Evolutionary conservation across 768 basidiomycete genomes (phyloP).

Genomic region (Mycena metata): DNA sequence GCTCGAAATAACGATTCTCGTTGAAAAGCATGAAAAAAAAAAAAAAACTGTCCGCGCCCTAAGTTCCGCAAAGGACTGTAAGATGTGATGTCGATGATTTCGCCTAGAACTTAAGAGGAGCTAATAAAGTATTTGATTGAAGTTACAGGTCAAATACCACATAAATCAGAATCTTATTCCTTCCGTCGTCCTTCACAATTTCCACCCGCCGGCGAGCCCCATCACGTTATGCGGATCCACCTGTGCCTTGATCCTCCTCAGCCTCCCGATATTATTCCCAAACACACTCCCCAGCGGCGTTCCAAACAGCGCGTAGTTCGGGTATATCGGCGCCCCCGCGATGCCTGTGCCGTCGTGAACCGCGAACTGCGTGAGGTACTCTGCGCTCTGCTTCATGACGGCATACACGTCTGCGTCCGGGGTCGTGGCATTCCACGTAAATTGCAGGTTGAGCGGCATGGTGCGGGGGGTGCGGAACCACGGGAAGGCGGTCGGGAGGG

Average conservation of each 20-base stretch:
- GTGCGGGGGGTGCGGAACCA: conserved; percentile 44
- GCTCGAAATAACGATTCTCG: no score
- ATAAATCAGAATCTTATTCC: no score
- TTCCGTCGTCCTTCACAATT: conserved; percentile 48
- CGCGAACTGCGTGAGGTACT: conserved; percentile 38
- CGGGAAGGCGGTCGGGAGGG: conserved; percentile 60
- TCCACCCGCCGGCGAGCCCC: conserved; percentile 64
- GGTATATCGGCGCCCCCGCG: conserved; percentile 52
- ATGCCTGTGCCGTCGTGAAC: conserved; percentile 46
- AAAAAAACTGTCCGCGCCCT: no score
- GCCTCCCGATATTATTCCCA: conserved; percentile 50
- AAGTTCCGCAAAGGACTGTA: no score
- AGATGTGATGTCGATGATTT: no score
- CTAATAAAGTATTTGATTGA: no score
- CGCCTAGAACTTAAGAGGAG: no score
- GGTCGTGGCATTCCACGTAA: conserved; percentile 38
- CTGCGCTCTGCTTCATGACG: conserved; percentile 49
- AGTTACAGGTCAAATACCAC: no score
- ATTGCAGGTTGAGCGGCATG: conserved; percentile 47
- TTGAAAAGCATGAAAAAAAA: no score
- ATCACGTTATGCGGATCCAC: conserved; percentile 62
- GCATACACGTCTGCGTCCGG: conserved; percentile 44
- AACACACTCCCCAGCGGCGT: conserved; percentile 58
- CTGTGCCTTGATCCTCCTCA: conserved; percentile 48
- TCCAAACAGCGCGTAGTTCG: conserved; percentile 59